A percentile compares a stretch with the other conserved stretches of the same genome.
phyloP scores from a whole-genome alignment of 2,329 filamentous ascomycete genomes.

The Anthostomella pinea region DNA sequence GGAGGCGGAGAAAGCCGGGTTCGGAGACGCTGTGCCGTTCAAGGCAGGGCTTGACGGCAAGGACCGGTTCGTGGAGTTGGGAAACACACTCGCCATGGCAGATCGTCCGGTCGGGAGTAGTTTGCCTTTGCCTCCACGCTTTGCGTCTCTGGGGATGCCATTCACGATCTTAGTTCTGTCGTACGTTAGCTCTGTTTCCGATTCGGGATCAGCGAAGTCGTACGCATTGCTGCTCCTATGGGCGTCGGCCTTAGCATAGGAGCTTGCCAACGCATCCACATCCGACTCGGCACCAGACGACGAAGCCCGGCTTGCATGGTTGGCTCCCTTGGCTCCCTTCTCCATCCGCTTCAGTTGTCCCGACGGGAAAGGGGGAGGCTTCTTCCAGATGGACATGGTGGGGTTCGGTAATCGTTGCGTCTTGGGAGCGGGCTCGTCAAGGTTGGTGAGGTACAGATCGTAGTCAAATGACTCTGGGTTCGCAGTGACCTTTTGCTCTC shows the following conservation, averaged over 20 bases:
- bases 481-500: conserved; percentile 45
- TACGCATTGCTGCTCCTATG: conserved; percentile 45
- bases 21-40: conserved; percentile 53
- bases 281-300: conserved; percentile 43
- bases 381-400: conserved; percentile 50
- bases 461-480: conserved; percentile 46
- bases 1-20: conserved; percentile 47
- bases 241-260: conserved; percentile 4
- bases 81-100: conserved; percentile 42
- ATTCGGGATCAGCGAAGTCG: conserved; percentile 17
- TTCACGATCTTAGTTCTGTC: conserved; percentile 40
- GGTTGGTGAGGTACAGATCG: conserved; percentile 56
- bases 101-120: conserved; percentile 32
- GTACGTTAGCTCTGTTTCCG: conserved; percentile 29
- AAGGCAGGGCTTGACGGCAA: conserved; percentile 55
- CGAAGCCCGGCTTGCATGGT: conserved; percentile 31
- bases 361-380: conserved; percentile 27
- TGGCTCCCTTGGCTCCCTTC: conserved; percentile 32
- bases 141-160: conserved; percentile 22
- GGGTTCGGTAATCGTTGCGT: conserved; percentile 48
- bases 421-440: conserved; percentile 44
- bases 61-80: conserved; percentile 40
- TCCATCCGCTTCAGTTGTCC: conserved; percentile 12
- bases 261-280: conserved; percentile 11
- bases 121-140: conserved; percentile 28